Base-by-base conservation (phyloP, 495 filamentous ascomycete species). In the Penicillium verhagenii region DNA sequence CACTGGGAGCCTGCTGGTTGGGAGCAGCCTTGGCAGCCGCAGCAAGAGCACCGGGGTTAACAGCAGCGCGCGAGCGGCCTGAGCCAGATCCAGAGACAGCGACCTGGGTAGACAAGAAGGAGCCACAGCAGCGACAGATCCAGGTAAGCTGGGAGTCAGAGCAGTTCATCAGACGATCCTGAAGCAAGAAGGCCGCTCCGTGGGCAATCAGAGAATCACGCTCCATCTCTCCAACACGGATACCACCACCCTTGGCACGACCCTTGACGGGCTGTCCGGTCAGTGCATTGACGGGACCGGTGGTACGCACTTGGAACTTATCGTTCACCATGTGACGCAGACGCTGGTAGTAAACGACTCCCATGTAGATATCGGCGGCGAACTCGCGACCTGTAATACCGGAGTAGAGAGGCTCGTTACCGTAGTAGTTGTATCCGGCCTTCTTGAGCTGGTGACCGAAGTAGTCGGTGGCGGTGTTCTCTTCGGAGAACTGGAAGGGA, bases 301-400 rank as follows among this genome's bases (percentile, higher is more conserved):
- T 98, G 2, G 94, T 97, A 67, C 94, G 85, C 53, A 97, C 94
- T 72, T 98, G 94, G 82, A 91, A 98, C 72, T 98, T 98, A 71
- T 98, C 94, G 79, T 96, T 96, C 19, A 98, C 94, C 94, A 98
- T 98, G 84, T 98, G 94, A 66, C 94, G 81, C 47, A 98, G 79
- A 66, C 94, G 86, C 70, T 98, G 94, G 80, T 98, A 98, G 78
- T 96, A 96, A 53, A 98, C 94, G 47, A 96, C 83, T 21, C 94
- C 94, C 56, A 97, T 85, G 74, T 95, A 98, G 68, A 98, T 98
- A 71, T 98, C 94, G 8, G 91, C 93, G 21, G 86, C 83, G 18
- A 98, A 85, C 71, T 97, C 94, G 62, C 92, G 85, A 54, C 94
- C 94, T 0, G 94, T 97, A 68, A 98, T 93, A 13, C 94, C 94